Conservation (phyloP, 1,284 basidiomycete genomes). For the Wallemia ichthyophaga region DNA sequence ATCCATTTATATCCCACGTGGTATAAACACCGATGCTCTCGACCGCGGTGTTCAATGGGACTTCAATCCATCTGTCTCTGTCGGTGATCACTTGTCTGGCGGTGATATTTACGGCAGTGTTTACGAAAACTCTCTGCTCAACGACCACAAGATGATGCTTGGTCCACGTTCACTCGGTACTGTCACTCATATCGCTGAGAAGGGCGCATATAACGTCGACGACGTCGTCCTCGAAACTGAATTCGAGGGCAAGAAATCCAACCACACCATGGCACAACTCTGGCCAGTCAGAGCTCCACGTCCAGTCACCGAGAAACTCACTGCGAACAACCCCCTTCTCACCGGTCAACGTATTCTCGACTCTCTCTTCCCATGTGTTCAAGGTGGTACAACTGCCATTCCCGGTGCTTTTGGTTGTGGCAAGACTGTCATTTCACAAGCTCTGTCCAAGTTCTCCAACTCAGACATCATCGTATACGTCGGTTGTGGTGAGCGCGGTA, state of each 20-base stretch:
- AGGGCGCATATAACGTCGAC: constrained; percentile 79
- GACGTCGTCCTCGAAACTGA: constrained; percentile 91
- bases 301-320: constrained; percentile 77
- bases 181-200: constrained; percentile 74
- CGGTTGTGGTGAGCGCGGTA: constrained; percentile 79
- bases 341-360: constrained; percentile 95
- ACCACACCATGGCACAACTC: constrained; percentile 87
- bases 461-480: constrained; percentile 99
- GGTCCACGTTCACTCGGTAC: constrained; percentile 78
- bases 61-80: constrained; percentile 57
- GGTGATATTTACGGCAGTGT: constrained; percentile 88
- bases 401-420: constrained; percentile 97
- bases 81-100: constrained; percentile 87
- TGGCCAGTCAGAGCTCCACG: constrained; percentile 98
- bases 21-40: constrained; percentile 88
- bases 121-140: constrained; percentile 85
- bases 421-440: constrained; percentile 81
- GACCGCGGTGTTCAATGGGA: constrained; percentile 79
- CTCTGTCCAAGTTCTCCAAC: constrained; percentile 95
- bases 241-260: constrained; percentile 76
- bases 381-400: constrained; percentile 96
- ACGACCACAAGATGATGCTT: constrained; percentile 93
- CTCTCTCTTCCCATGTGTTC: constrained; percentile 92
- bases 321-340: constrained; percentile 65
- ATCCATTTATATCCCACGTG: constrained; percentile 93